Percentiles rank a stretch among this genome's conserved stretches.
phyloP scores from a whole-genome alignment of 176 grass and related monocot genomes.

The Elymus sibiricus region DNA sequence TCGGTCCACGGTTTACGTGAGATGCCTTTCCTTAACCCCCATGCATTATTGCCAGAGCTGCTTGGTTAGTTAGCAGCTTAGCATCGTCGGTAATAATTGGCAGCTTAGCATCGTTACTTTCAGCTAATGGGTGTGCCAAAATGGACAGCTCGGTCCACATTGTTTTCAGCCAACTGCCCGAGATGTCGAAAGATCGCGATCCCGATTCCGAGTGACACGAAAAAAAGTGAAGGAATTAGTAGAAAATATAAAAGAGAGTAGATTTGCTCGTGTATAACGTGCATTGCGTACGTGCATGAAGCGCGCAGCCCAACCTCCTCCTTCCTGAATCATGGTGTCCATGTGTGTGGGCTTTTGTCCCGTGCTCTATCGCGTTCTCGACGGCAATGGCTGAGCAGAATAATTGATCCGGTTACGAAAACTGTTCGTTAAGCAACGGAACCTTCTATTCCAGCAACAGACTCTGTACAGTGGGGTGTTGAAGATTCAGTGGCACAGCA shows the following conservation, averaged over 20 bases:
- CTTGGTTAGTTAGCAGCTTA: background rate
- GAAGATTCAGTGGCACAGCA: background rate
- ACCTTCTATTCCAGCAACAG: too few relatives aligned
- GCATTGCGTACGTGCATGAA: constrained; percentile 2
- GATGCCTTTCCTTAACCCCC: background rate
- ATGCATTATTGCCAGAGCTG: background rate
- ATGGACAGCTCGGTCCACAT: background rate
- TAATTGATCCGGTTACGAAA: background rate
- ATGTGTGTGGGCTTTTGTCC: background rate
- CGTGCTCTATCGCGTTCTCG: background rate
- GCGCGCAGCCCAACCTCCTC: background rate
- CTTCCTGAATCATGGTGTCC: background rate
- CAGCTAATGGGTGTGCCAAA: background rate
- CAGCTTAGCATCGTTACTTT: background rate
- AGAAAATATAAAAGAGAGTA: background rate
- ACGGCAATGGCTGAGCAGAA: background rate
- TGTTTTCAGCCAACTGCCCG: constrained; percentile 21
- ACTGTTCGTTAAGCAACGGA: too few relatives aligned
- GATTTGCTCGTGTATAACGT: constrained; percentile 14
- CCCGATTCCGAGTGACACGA: background rate
- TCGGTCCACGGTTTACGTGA: background rate
- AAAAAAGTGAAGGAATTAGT: background rate
- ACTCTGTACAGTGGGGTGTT: background rate
- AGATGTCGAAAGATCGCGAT: background rate
- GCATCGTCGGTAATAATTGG: background rate